These are phyloP conservation scores for Cryptococcus neoformans DNA, from an alignment of 1,284 basidiomycete species.

Conservation along the genomic window DNA sequence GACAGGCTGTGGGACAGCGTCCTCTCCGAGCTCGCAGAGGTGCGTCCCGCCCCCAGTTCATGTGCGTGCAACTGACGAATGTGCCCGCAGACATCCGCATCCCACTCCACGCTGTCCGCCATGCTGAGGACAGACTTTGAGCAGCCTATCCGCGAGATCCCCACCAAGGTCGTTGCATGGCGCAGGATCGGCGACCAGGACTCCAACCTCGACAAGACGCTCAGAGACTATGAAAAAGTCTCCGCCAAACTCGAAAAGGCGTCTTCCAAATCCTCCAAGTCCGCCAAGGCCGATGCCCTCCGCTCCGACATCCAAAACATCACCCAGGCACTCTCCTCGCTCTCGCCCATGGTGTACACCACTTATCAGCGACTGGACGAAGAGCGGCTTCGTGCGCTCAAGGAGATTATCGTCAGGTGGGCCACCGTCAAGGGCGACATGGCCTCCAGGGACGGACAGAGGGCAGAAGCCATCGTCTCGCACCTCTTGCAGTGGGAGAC, in stretches of 20 bases:
- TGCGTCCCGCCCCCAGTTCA: constrained; percentile 15
- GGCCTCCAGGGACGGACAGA: constrained; percentile 38
- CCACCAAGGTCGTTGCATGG: constrained; percentile 42
- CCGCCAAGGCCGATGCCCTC: constrained; percentile 35
- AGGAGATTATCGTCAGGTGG: constrained; percentile 48
- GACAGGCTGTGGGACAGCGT: constrained; percentile 40
- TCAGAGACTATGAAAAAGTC: constrained; percentile 47
- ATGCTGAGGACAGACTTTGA: constrained; percentile 40
- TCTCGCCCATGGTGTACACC: constrained; percentile 43
- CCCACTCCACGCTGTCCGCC: constrained; percentile 39
- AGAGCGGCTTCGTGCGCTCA: constrained; percentile 39
- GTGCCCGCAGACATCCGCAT: constrained; percentile 37
- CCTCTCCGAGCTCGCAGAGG: constrained; percentile 44
- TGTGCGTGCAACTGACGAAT: not conserved
- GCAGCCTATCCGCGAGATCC: constrained; percentile 40
- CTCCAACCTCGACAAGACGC: constrained; percentile 38
- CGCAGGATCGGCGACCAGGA: constrained; percentile 41
- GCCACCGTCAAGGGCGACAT: constrained; percentile 45
- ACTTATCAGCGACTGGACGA: constrained; percentile 47
- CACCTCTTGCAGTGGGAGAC: constrained; percentile 45
- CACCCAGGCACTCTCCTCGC: constrained; percentile 28
- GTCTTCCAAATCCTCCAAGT: constrained; percentile 38
- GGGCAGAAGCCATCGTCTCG: constrained; percentile 39
- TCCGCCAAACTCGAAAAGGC: constrained; percentile 46
- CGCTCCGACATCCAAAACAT: constrained; percentile 35